phyloP scores from a whole-genome alignment of 2,329 filamentous ascomycete species.

The Exophiala spinifera region DNA sequence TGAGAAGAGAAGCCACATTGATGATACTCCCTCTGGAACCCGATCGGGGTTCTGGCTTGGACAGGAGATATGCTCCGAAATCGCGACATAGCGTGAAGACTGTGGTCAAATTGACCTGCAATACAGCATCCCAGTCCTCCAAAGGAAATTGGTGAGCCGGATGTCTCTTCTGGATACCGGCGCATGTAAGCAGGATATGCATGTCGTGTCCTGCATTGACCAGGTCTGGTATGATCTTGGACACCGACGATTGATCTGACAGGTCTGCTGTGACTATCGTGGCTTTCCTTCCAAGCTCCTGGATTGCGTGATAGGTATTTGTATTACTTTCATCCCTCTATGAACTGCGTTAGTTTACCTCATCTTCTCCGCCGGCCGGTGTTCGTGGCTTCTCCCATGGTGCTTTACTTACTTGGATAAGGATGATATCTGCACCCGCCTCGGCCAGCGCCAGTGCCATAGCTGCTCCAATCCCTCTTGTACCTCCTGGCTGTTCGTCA shows the following conservation, averaged over 20 bases:
- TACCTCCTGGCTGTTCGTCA: conserved; percentile 34
- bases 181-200: conserved; percentile 80
- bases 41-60: conserved; percentile 40
- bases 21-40: conserved; percentile 54
- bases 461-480: conserved; percentile 46
- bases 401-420: conserved; percentile 32
- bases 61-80: conserved; percentile 74
- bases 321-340: conserved; percentile 55
- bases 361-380: too few relatives aligned
- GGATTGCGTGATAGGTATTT: conserved; percentile 39
- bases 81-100: conserved; percentile 78
- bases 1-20: conserved; percentile 78
- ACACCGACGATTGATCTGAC: conserved; percentile 41
- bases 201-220: conserved; percentile 53
- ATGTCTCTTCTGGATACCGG: conserved; percentile 78
- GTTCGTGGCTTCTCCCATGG: background rate
- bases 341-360: too few relatives aligned
- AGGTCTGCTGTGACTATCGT: conserved; percentile 46
- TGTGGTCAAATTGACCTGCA: conserved; percentile 81
- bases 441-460: conserved; percentile 49
- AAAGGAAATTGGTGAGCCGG: conserved; percentile 72
- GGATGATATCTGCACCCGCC: conserved; percentile 46
- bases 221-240: conserved; percentile 40
- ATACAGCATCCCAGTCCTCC: conserved; percentile 72
- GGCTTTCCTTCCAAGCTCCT: conserved; percentile 39